A percentile compares a stretch with the other conserved stretches of the same genome.
phyloP scores from a whole-genome alignment of 768 basidiomycete species.

The Lentinula boryana region DNA sequence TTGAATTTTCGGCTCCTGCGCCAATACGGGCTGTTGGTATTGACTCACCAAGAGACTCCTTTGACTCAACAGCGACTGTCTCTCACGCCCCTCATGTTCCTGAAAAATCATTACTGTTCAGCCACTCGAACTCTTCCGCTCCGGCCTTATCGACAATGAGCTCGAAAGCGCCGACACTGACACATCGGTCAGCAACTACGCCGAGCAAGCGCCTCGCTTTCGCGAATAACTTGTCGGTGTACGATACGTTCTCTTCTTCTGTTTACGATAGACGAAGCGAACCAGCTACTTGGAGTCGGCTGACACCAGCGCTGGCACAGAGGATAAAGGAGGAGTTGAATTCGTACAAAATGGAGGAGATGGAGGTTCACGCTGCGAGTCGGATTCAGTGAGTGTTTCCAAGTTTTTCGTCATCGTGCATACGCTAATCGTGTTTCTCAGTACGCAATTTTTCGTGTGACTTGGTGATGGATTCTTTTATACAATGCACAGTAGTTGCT shows the following conservation, averaged over 20 bases:
- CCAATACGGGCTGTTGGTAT: constrained; percentile 19
- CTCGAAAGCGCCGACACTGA: constrained; percentile 37
- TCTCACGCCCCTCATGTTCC: constrained; percentile 30
- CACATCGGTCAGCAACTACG: constrained; percentile 68
- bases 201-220: constrained; percentile 75
- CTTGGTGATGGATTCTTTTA: neutral
- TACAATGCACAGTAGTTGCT: neutral
- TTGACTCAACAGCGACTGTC: constrained; percentile 28
- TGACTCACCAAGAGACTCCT: constrained; percentile 32
- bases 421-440: constrained; percentile 19
- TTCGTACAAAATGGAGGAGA: constrained; percentile 99
- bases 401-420: constrained; percentile 3
- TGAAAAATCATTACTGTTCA: constrained; percentile 57
- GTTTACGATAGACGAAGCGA: constrained; percentile 95
- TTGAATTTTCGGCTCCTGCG: constrained; percentile 35
- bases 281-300: constrained; percentile 92
- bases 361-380: constrained; percentile 95
- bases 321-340: constrained; percentile 98
- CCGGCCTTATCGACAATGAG: constrained; percentile 69
- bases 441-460: constrained; percentile 89
- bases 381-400: constrained; percentile 71
- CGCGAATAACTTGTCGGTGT: constrained; percentile 88
- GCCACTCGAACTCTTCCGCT: constrained; percentile 87
- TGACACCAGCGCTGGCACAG: constrained; percentile 93
- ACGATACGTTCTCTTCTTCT: constrained; percentile 89